phyloP scores from a whole-genome alignment of 2,329 filamentous ascomycete species.

The Lasiodiplodia theobromae region DNA sequence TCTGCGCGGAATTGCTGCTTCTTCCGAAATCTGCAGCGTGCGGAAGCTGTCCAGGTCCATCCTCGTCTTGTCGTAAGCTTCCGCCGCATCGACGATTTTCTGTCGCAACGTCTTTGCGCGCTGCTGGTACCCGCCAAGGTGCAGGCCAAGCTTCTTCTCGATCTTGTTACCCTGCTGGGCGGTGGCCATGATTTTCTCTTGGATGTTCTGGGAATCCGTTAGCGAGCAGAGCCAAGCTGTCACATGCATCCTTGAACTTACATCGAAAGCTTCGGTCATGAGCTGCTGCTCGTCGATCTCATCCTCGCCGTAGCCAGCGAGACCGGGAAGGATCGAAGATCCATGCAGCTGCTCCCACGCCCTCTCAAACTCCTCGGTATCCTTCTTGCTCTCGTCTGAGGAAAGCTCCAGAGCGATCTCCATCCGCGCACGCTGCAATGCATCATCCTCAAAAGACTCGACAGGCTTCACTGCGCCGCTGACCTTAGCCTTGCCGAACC shows the following conservation, averaged over 20 bases:
- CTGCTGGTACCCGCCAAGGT: constrained; percentile 89
- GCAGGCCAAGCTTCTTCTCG: constrained; percentile 89
- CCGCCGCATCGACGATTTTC: constrained; percentile 79
- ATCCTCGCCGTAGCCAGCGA: constrained; percentile 81
- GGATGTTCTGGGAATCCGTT: constrained; percentile 62
- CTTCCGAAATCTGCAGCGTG: constrained; percentile 79
- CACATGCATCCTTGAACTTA: constrained; percentile 50
- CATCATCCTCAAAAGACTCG: constrained; percentile 71
- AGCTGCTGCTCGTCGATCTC: constrained; percentile 72
- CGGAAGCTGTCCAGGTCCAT: constrained; percentile 76
- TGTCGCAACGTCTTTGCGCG: constrained; percentile 79
- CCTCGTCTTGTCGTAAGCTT: constrained; percentile 75
- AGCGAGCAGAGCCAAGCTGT: constrained; percentile 18
- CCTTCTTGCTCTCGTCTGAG: constrained; percentile 57
- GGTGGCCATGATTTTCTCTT: constrained; percentile 73
- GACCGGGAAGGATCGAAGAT: constrained; percentile 69
- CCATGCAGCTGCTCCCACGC: constrained; percentile 60
- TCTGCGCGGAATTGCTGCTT: constrained; percentile 74
- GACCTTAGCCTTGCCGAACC: constrained; percentile 73
- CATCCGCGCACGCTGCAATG: constrained; percentile 76
- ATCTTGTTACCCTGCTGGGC: constrained; percentile 85
- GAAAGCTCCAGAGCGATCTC: constrained; percentile 75
- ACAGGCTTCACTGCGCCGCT: constrained; percentile 68
- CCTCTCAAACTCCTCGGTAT: constrained; percentile 57
- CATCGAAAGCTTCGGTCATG: constrained; percentile 77